Evolutionary conservation across 2,329 filamentous ascomycete genomes (phyloP).

Genomic region (Fusarium praegraminearum): DNA sequence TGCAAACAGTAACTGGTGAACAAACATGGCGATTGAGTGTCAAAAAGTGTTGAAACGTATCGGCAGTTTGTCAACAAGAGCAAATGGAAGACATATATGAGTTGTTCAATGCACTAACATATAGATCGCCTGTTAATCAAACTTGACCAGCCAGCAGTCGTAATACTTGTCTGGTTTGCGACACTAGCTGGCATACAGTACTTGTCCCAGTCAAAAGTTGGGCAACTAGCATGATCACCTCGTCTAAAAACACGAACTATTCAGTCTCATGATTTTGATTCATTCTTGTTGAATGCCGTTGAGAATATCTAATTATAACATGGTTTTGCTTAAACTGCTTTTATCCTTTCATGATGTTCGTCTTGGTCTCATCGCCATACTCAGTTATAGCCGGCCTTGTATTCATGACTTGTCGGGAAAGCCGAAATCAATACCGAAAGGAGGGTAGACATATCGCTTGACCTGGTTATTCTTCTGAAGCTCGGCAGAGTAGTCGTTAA

Average conservation of each 20-base stretch:
- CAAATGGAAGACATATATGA: neutral
- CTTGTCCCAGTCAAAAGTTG: neutral
- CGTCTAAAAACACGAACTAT: neutral
- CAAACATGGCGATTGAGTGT: neutral
- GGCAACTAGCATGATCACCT: neutral
- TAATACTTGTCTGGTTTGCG: neutral
- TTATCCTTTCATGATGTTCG: conserved; percentile 2
- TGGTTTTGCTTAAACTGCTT: conserved; percentile 8
- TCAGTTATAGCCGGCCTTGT: conserved; percentile 34
- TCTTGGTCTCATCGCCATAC: neutral
- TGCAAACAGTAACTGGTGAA: neutral
- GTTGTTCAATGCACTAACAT: neutral
- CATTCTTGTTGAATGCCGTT: conserved; percentile 6
- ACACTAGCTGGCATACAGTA: neutral
- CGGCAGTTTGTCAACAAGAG: no score
- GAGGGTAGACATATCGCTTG: conserved; percentile 74
- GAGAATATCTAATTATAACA: conserved; percentile 16
- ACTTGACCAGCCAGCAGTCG: no score
- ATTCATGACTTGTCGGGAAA: conserved; percentile 73
- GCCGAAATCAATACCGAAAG: conserved; percentile 76
- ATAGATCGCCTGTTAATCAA: no score
- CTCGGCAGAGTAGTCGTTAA: conserved; percentile 66
- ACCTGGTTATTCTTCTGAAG: conserved; percentile 64
- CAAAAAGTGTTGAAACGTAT: neutral
- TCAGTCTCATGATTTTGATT: neutral